These are phyloP conservation scores for Taiozyma onychis DNA, from an alignment of 1,139 yeast genomes.

Conservation along the genomic window DNA sequence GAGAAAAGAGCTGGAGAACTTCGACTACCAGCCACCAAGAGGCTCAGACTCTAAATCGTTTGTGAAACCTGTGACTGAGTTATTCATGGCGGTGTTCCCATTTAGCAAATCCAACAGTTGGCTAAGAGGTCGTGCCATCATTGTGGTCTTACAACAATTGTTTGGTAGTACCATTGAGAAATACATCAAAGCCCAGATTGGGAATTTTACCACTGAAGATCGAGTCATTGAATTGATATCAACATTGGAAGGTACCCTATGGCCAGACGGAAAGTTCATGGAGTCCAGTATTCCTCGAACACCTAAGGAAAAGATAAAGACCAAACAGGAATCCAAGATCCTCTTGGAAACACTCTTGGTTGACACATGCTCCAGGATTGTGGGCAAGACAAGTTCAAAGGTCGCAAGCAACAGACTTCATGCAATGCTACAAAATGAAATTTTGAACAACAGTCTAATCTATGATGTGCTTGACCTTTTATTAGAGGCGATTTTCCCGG, in stretches of 20 bases:
- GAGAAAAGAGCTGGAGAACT: conserved; percentile 25
- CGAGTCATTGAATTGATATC: conserved; percentile 42
- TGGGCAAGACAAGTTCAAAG: conserved; percentile 62
- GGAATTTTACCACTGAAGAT: conserved; percentile 41
- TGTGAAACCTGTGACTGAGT: conserved; percentile 78
- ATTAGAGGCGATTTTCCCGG: conserved; percentile 40
- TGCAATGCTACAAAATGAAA: conserved; percentile 69
- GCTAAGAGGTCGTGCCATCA: conserved; percentile 80
- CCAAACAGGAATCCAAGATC: conserved; percentile 54
- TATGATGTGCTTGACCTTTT: conserved; percentile 52
- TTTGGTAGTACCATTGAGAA: conserved; percentile 87
- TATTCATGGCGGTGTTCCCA: conserved; percentile 65
- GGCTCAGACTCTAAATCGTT: conserved; percentile 36
- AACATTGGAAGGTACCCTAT: conserved; percentile 42
- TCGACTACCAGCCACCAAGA: conserved; percentile 9
- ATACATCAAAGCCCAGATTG: conserved; percentile 49
- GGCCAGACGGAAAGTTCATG: conserved; percentile 59
- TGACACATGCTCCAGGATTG: conserved; percentile 68
- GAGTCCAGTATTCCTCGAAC: conserved; percentile 33
- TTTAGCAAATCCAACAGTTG: conserved; percentile 62
- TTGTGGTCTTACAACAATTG: conserved; percentile 76
- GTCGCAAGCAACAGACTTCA: conserved; percentile 59
- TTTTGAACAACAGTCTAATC: conserved; percentile 58
- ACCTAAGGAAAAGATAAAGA: conserved; percentile 43
- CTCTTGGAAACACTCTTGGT: conserved; percentile 52